Percentiles rank a stretch among this genome's conserved stretches.
These are phyloP conservation scores for Aspergillus pseudoviridinutans DNA, from an alignment of 2,329 filamentous ascomycete species.

Conservation along the genomic window DNA sequence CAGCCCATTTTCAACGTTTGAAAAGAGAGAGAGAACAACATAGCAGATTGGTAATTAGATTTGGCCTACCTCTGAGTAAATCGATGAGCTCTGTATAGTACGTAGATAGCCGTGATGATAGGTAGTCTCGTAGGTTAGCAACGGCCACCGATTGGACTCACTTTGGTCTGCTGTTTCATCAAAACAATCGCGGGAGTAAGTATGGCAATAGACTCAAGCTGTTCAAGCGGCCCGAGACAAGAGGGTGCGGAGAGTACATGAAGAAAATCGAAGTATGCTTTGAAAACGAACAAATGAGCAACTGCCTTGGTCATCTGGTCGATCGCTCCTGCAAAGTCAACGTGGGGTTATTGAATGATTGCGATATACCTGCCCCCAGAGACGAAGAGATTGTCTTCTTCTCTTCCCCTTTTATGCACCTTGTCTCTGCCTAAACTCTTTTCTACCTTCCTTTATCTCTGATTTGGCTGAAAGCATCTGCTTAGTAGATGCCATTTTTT, in stretches of 20 bases:
- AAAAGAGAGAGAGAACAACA: not conserved
- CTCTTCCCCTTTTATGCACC: not conserved
- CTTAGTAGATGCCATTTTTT: not conserved
- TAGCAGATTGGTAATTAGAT: not conserved
- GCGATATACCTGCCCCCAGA: not conserved
- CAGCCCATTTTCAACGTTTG: not conserved
- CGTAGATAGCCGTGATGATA: not conserved
- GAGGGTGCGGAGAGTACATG: not conserved
- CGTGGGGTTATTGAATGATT: slow-evolving; percentile 7
- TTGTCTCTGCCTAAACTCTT: not conserved
- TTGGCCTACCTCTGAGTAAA: not conserved
- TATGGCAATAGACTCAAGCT: not conserved
- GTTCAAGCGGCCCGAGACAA: not conserved
- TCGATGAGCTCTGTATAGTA: not conserved
- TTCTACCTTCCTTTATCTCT: not conserved
- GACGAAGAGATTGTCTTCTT: not conserved
- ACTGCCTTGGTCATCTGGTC: not conserved
- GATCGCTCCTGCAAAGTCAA: slow-evolving; percentile 12
- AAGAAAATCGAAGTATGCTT: not conserved
- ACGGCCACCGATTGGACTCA: not conserved
- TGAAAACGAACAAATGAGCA: not conserved
- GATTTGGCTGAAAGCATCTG: not conserved
- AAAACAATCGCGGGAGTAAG: too few relatives aligned
- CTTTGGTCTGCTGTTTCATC: too few relatives aligned
- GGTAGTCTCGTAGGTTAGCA: not conserved